Evolutionary conservation across 2,329 filamentous ascomycete genomes (phyloP).

Genomic region (Stachybotrys chlorohalonatus): DNA sequence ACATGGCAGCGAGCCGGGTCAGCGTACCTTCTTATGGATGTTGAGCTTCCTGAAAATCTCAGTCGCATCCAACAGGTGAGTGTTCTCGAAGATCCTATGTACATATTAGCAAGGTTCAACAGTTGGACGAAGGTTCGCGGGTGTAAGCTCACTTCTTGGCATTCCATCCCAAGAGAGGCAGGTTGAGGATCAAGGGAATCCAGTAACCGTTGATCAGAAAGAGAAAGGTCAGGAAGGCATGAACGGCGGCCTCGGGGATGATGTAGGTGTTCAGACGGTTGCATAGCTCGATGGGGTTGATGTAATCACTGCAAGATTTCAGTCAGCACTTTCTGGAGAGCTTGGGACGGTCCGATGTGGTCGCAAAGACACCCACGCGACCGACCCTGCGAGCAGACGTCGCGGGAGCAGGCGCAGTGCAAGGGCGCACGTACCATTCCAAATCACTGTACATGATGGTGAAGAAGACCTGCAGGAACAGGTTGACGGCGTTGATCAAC

Average conservation of each 20-base stretch:
- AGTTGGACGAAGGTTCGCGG: background rate
- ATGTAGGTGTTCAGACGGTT: constrained; percentile 99
- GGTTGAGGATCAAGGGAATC: constrained; percentile 83
- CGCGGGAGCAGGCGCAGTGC: too few species aligned
- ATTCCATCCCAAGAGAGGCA: constrained; percentile 89
- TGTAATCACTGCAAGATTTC: constrained; percentile 69
- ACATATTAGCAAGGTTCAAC: constrained; percentile 10
- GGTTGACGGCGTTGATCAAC: constrained; percentile 98
- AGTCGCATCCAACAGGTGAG: constrained; percentile 91
- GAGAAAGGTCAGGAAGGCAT: constrained; percentile 88
- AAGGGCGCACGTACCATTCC: constrained; percentile 66
- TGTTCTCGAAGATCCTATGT: constrained; percentile 85
- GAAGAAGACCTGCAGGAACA: constrained; percentile 99
- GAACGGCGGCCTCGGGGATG: constrained; percentile 94
- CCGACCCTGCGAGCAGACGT: constrained; percentile 6
- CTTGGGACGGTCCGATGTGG: background rate
- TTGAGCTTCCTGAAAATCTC: constrained; percentile 99
- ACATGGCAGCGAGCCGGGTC: background rate
- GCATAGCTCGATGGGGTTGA: constrained; percentile 99
- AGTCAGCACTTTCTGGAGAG: background rate
- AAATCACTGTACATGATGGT: constrained; percentile 99
- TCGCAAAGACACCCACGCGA: constrained; percentile 7
- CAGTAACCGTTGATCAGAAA: constrained; percentile 99
- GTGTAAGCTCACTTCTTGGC: constrained; percentile 77
- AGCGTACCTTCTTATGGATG: constrained; percentile 86